Evolutionary conservation across 768 basidiomycete species (phyloP).

Genomic region (Agaricus subrufescens): DNA sequence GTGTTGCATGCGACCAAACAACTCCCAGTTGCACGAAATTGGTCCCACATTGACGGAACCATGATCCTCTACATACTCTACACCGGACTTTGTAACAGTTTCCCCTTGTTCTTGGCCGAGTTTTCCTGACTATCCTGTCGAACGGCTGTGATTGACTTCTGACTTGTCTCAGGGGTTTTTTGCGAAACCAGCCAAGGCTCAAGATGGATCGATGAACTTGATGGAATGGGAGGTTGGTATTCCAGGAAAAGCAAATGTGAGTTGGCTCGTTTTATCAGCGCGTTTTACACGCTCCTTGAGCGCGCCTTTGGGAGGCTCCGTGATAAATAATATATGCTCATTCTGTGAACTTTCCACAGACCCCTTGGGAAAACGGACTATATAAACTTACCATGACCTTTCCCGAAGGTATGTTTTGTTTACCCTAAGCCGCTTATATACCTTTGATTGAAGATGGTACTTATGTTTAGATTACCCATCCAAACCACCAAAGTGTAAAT

Average conservation of each 20-base stretch:
- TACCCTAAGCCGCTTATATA: not conserved
- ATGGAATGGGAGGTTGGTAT: slow-evolving; percentile 99
- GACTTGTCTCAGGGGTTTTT: slow-evolving; percentile 77
- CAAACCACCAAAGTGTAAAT: slow-evolving; percentile 88
- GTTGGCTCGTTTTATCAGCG: slow-evolving; percentile 25
- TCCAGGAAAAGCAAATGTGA: slow-evolving; percentile 84
- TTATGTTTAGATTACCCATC: slow-evolving; percentile 77
- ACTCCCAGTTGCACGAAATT: not conserved
- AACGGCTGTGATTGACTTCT: not conserved
- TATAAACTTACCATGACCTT: slow-evolving; percentile 93
- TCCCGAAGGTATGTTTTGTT: slow-evolving; percentile 79
- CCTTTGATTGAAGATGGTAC: not conserved
- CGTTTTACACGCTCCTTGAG: slow-evolving; percentile 12
- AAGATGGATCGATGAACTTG: slow-evolving; percentile 93
- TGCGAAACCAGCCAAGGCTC: slow-evolving; percentile 85
- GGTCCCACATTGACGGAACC: not conserved
- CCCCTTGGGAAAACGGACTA: slow-evolving; percentile 94
- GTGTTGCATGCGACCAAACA: not conserved
- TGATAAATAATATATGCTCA: slow-evolving; percentile 11
- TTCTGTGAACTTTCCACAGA: slow-evolving; percentile 42
- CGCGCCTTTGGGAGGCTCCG: not conserved
- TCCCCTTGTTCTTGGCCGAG: not conserved
- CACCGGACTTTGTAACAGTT: not conserved
- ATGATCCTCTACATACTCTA: not conserved
- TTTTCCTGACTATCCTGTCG: not conserved